These are phyloP conservation scores for Mucuna pruriens DNA, from an alignment of 306 rosid genomes.

Conservation along the genomic window DNA sequence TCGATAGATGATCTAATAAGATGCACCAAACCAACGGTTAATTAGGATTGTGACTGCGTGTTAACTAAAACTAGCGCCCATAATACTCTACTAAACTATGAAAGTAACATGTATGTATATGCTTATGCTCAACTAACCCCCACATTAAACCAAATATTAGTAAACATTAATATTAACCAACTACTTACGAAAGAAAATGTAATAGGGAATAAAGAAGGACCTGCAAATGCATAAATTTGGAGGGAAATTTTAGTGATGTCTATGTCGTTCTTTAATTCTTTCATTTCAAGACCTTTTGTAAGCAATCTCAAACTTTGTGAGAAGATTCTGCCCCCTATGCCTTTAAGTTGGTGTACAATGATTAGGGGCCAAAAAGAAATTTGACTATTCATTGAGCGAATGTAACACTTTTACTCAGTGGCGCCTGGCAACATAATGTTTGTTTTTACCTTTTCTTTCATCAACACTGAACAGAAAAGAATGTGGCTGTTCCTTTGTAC, in stretches of 20 bases:
- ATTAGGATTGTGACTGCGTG: constrained; percentile 28
- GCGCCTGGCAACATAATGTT: constrained; percentile 41
- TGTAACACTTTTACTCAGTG: constrained; percentile 33
- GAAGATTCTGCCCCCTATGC: constrained; percentile 44
- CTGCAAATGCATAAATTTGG: constrained; percentile 18
- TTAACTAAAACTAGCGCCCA: constrained; percentile 28
- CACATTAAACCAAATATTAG: neutral
- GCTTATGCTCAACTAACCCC: constrained; percentile 1
- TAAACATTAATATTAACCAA: constrained; percentile 21
- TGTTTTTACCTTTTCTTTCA: constrained; percentile 39
- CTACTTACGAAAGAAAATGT: neutral
- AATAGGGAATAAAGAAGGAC: neutral
- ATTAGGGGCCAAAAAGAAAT: constrained; percentile 48
- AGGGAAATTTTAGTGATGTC: constrained; percentile 30
- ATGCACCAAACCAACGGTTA: constrained; percentile 46
- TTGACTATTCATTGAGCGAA: constrained; percentile 44
- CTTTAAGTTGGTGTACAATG: constrained; percentile 54
- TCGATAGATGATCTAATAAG: constrained; percentile 43
- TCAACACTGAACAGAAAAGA: constrained; percentile 27
- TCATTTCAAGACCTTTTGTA: constrained; percentile 33
- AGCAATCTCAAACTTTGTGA: constrained; percentile 36
- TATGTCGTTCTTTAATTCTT: constrained; percentile 26
- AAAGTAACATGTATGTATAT: constrained; percentile 2
- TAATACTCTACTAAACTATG: neutral
- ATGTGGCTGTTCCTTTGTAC: constrained; percentile 29